Percentiles rank a stretch among this genome's conserved stretches.
phyloP scores from a whole-genome alignment of 2,329 filamentous ascomycete species.

The Apiospora rasikravindrae region DNA sequence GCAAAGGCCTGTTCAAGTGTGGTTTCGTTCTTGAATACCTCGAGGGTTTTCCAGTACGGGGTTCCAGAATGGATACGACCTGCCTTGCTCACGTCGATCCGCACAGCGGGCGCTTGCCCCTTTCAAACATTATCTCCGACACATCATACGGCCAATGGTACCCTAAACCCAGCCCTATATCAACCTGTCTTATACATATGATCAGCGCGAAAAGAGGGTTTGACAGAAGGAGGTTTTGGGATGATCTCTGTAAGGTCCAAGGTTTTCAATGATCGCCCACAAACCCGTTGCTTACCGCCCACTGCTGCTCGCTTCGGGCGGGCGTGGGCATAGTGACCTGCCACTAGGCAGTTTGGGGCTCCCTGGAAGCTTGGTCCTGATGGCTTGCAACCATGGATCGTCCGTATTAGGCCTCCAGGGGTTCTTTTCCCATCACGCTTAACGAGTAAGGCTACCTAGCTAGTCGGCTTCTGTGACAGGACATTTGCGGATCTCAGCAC shows the following conservation, averaged over 20 bases:
- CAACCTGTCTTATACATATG: conserved; percentile 1
- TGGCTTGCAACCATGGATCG: conserved; percentile 10
- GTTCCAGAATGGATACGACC: conserved; percentile 3
- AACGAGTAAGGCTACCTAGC: background rate
- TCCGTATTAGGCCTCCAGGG: conserved; percentile 14
- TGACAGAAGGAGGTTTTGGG: background rate
- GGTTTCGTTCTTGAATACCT: background rate
- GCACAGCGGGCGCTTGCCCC: conserved; percentile 9
- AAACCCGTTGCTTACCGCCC: background rate
- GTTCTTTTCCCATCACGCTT: background rate
- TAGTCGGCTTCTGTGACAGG: background rate
- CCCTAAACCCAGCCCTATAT: conserved; percentile 7
- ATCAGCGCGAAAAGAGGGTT: conserved; percentile 9
- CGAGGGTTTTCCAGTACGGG: background rate
- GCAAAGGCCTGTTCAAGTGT: background rate
- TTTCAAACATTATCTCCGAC: conserved; percentile 18
- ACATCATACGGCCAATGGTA: background rate
- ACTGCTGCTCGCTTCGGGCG: background rate
- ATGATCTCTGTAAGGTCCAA: background rate
- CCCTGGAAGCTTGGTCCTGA: background rate
- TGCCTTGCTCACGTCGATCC: conserved; percentile 7
- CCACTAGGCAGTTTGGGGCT: background rate
- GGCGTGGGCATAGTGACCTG: background rate
- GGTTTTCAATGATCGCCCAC: conserved; percentile 4
- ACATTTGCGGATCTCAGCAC: background rate